These are phyloP conservation scores for Candida michaelii DNA, from an alignment of 805 yeast species.

Conservation along the genomic window DNA sequence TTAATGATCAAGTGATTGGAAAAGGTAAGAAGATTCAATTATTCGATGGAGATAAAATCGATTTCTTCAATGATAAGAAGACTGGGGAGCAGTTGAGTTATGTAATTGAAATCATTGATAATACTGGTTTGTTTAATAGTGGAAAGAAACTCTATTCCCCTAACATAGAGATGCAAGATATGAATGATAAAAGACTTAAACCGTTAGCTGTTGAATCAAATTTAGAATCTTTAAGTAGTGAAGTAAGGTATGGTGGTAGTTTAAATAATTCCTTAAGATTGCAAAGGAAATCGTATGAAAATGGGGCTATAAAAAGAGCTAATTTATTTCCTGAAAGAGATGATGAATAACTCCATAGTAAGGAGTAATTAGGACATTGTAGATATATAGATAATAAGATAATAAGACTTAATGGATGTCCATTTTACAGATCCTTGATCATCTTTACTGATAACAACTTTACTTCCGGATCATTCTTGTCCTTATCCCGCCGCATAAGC, in stretches of 20 bases:
- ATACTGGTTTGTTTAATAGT: constrained; percentile 62
- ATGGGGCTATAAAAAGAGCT: constrained; percentile 24
- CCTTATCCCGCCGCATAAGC: too few relatives aligned
- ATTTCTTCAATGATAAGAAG: constrained; percentile 61
- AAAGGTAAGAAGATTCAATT: constrained; percentile 62
- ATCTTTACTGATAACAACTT: too few relatives aligned
- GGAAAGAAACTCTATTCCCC: constrained; percentile 33
- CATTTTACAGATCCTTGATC: too few relatives aligned
- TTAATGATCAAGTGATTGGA: constrained; percentile 60
- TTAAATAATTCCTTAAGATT: constrained; percentile 28
- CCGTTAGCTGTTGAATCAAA: constrained; percentile 17
- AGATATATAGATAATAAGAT: constrained; percentile 2
- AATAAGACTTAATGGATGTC: too few relatives aligned
- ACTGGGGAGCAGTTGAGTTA: constrained; percentile 55
- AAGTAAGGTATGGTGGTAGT: constrained; percentile 26
- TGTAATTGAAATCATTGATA: constrained; percentile 51
- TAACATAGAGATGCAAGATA: constrained; percentile 25
- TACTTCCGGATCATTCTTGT: too few relatives aligned
- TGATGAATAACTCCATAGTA: too few relatives aligned
- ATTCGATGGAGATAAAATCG: constrained; percentile 63
- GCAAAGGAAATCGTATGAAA: constrained; percentile 26
- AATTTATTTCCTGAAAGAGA: constrained; percentile 12
- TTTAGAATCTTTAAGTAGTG: constrained; percentile 7
- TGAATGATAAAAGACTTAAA: constrained; percentile 26
- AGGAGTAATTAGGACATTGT: background rate